These are phyloP conservation scores for Madurella fahalii DNA, from an alignment of 2,329 filamentous ascomycete species.

Conservation along the genomic window DNA sequence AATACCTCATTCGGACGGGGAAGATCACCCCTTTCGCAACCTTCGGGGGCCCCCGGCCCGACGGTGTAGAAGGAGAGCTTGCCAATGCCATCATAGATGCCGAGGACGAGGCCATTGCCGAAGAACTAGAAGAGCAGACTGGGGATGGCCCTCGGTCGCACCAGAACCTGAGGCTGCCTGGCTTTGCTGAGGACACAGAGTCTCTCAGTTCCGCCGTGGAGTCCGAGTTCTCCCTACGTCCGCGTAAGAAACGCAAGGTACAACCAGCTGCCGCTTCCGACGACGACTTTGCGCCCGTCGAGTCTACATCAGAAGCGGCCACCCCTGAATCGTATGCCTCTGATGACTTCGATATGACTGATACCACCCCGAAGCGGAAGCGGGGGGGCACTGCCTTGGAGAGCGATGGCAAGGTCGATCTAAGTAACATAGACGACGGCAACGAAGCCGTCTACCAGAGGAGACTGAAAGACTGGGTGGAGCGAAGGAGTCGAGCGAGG, in stretches of 20 bases:
- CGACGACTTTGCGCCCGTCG: constrained; percentile 41
- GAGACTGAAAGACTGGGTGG: constrained; percentile 72
- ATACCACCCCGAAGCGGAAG: constrained; percentile 34
- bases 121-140: constrained; percentile 42
- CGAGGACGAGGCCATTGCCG: constrained; percentile 64
- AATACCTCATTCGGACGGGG: constrained; percentile 89
- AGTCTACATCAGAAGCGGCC: constrained; percentile 24
- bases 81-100: constrained; percentile 77
- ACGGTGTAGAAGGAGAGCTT: constrained; percentile 63
- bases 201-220: constrained; percentile 35
- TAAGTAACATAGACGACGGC: constrained; percentile 75
- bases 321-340: constrained; percentile 31
- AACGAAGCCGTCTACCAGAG: constrained; percentile 76
- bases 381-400: constrained; percentile 38
- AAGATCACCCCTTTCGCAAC: constrained; percentile 96
- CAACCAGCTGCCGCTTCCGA: constrained; percentile 36
- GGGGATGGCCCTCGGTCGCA: constrained; percentile 59
- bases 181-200: constrained; percentile 56
- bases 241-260: constrained; percentile 52
- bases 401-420: constrained; percentile 42
- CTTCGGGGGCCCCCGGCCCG: constrained; percentile 60
- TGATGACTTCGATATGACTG: constrained; percentile 39
- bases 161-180: constrained; percentile 67
- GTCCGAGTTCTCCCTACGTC: constrained; percentile 55
- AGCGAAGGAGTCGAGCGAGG: constrained; percentile 42